phyloP scores from a whole-genome alignment of 225 moss, liverwort and hornwort species.

The Physcomitrium patens region DNA sequence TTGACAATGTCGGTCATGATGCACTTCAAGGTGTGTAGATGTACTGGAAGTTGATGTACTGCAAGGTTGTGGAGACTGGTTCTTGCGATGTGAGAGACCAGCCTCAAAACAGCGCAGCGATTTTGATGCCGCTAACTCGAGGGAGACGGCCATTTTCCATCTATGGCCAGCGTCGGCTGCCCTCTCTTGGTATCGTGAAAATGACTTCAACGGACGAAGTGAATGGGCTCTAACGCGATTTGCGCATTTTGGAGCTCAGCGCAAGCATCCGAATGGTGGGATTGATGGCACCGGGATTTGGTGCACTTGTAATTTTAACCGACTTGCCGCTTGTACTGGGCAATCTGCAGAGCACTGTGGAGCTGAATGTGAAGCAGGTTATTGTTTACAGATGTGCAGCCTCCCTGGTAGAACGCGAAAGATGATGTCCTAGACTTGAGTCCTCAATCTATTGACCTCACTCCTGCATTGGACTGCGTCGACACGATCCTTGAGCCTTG shows the following conservation, averaged over 20 bases:
- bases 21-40: not conserved
- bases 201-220: conserved; percentile 23
- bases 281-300: conserved; percentile 76
- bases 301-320: conserved; percentile 74
- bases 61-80: not conserved
- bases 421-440: conserved; percentile 46
- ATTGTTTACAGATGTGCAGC: conserved; percentile 52
- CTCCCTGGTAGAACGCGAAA: conserved; percentile 71
- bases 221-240: conserved; percentile 8
- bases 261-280: conserved; percentile 90
- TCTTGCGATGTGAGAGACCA: conserved; percentile 41
- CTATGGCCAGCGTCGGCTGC: conserved; percentile 86
- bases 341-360: conserved; percentile 66
- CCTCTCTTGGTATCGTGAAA: conserved; percentile 65
- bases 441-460: conserved; percentile 50
- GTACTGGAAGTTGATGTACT: not conserved
- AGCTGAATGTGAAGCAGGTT: conserved; percentile 53
- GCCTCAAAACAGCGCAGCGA: conserved; percentile 34
- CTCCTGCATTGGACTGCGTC: conserved; percentile 84
- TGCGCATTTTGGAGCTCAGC: conserved; percentile 74
- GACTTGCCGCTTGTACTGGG: conserved; percentile 80
- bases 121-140: conserved; percentile 65
- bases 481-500: conserved; percentile 61
- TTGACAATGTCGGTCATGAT: conserved; percentile 45
- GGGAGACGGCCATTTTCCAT: conserved; percentile 85